Conservation (phyloP, 2,329 filamentous ascomycete species). For the Exophiala calicioides region DNA sequence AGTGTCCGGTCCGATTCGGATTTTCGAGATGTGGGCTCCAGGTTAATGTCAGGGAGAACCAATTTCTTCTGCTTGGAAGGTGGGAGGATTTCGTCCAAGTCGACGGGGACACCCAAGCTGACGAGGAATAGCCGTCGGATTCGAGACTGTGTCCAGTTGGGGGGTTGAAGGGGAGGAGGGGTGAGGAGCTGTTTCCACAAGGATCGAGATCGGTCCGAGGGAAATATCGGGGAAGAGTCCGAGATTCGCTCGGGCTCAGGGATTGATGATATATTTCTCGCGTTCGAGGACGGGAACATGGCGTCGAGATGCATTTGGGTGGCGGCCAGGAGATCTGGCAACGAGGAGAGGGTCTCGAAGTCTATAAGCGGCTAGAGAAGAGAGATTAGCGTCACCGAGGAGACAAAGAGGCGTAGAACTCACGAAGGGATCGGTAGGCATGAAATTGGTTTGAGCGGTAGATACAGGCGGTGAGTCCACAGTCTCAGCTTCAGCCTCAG, state of each 20-base stretch:
- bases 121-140: constrained; percentile 94
- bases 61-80: constrained; percentile 98
- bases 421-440: constrained; percentile 22
- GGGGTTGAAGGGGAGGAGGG: constrained; percentile 88
- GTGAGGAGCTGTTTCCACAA: constrained; percentile 96
- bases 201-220: constrained; percentile 82
- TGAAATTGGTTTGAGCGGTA: constrained; percentile 32
- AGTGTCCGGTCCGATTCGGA: constrained; percentile 60
- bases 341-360: constrained; percentile 55
- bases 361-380: constrained; percentile 42
- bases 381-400: constrained; percentile 8
- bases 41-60: constrained; percentile 76
- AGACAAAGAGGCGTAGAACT: constrained; percentile 35
- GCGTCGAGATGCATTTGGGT: constrained; percentile 44
- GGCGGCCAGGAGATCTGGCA: constrained; percentile 44
- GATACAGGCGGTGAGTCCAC: constrained; percentile 33
- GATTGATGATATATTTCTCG: constrained; percentile 35
- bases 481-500: constrained; percentile 31
- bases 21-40: constrained; percentile 56
- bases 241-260: constrained; percentile 43
- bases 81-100: constrained; percentile 94
- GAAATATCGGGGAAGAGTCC: constrained; percentile 63
- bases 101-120: constrained; percentile 91
- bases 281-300: constrained; percentile 46
- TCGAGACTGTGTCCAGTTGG: constrained; percentile 95